Evolutionary conservation across 148 eudicot genomes (phyloP).

Genomic region (Simmondsia chinensis): DNA sequence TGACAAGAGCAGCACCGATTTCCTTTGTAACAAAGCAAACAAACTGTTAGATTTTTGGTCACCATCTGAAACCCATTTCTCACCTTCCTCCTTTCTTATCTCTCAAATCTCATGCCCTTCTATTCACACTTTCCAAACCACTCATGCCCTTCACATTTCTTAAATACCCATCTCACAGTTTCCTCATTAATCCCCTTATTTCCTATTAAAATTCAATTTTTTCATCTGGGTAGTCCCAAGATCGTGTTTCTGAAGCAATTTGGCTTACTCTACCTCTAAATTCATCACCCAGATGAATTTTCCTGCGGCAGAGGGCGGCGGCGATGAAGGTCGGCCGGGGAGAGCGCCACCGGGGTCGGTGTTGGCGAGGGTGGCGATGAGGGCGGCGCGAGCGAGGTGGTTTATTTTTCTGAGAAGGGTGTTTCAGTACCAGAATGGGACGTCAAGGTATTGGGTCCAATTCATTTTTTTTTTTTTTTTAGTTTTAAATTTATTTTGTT

Average conservation of each 20-base stretch:
- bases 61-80: constrained; percentile 59
- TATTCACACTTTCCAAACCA: background rate
- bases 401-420: constrained; percentile 70
- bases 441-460: too few species aligned
- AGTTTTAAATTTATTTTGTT: too few species aligned
- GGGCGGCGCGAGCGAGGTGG: constrained; percentile 73
- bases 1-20: constrained; percentile 7
- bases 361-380: constrained; percentile 55
- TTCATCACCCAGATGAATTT: constrained; percentile 1
- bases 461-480: too few species aligned
- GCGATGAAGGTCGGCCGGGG: constrained; percentile 10
- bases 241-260: too few species aligned
- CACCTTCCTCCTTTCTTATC: constrained; percentile 50
- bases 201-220: too few species aligned
- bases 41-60: constrained; percentile 82
- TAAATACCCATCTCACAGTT: too few species aligned
- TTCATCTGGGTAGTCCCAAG: too few species aligned
- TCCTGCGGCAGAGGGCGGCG: constrained; percentile 4
- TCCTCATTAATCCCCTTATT: too few species aligned
- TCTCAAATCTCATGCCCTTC: constrained; percentile 14
- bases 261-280: too few species aligned
- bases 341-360: constrained; percentile 21
- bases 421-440: constrained; percentile 80
- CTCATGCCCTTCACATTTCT: too few species aligned
- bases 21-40: constrained; percentile 69